These are phyloP conservation scores for Xerocomellus dryophilus DNA, from an alignment of 768 basidiomycete species.

Conservation along the genomic window DNA sequence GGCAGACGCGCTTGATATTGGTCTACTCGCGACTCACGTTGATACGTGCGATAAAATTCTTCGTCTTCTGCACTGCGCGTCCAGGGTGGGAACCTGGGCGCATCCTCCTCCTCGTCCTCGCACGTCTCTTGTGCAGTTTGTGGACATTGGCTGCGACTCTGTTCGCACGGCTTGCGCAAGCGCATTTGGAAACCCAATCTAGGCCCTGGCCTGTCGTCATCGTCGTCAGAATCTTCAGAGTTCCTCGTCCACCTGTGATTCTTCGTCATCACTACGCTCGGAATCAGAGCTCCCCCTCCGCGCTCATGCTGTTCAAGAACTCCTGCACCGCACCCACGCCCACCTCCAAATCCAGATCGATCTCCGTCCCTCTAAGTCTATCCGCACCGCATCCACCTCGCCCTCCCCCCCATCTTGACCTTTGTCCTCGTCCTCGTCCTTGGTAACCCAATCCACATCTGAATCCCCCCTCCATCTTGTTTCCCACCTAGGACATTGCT, in stretches of 20 bases:
- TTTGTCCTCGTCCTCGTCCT: conserved; percentile 36
- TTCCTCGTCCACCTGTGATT: conserved; percentile 7
- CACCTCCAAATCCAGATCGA: conserved; percentile 58
- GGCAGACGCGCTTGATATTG: background rate
- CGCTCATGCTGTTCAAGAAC: conserved; percentile 52
- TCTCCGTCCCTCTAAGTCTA: conserved; percentile 52
- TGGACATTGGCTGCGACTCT: conserved; percentile 13
- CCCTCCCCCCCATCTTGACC: no score
- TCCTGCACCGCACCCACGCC: conserved; percentile 48
- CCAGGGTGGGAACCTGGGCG: conserved; percentile 17
- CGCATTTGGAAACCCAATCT: conserved; percentile 35
- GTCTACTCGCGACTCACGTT: conserved; percentile 41
- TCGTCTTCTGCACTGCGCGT: conserved; percentile 56
- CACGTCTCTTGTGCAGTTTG: conserved; percentile 9
- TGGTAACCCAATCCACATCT: conserved; percentile 66
- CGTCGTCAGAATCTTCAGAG: conserved; percentile 32
- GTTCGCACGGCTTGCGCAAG: conserved; percentile 33
- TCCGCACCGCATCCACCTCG: conserved; percentile 30
- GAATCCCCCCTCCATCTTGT: conserved; percentile 60
- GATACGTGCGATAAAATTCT: conserved; percentile 50
- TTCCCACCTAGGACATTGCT: conserved; percentile 39
- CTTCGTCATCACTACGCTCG: conserved; percentile 29
- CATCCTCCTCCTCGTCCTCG: conserved; percentile 30
- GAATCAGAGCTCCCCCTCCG: conserved; percentile 35
- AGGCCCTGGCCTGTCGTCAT: conserved; percentile 35